Conservation (phyloP, 148 eudicot species). For the Tetragonia tetragonoides region DNA sequence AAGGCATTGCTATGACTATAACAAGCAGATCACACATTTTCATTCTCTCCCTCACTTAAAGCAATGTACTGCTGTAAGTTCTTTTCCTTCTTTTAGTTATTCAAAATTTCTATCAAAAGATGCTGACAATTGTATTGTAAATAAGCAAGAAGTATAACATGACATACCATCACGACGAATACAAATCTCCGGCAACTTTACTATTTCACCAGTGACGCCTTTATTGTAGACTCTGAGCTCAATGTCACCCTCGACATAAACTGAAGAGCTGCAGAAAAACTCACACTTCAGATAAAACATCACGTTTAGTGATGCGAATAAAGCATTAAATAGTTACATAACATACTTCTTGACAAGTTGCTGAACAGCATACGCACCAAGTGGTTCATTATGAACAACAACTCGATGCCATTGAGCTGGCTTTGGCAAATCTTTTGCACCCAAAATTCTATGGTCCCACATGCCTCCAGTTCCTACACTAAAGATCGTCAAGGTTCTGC, state of each 20-base stretch:
- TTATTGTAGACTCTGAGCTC: conserved; percentile 90
- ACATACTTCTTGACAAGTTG: conserved; percentile 74
- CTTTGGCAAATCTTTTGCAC: conserved; percentile 56
- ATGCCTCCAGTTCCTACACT: conserved; percentile 96
- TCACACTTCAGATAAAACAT: conserved; percentile 22
- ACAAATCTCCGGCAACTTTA: conserved; percentile 81
- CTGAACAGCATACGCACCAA: conserved; percentile 89
- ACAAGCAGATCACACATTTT: background rate
- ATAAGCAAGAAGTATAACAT: background rate
- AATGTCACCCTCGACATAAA: conserved; percentile 94
- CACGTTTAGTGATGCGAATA: background rate
- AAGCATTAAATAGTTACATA: conserved; percentile 2
- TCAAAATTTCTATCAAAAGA: background rate
- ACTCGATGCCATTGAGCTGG: conserved; percentile 97
- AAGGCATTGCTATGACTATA: background rate
- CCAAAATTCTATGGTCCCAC: conserved; percentile 73
- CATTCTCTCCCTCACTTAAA: background rate
- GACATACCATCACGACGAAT: conserved; percentile 81
- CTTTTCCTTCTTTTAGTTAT: no score
- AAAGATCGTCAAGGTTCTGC: conserved; percentile 81
- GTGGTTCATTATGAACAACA: conserved; percentile 78
- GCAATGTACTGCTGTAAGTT: background rate
- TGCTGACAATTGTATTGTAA: background rate
- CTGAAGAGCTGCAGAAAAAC: conserved; percentile 68
- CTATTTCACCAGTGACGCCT: conserved; percentile 70